Percentiles rank a stretch among this genome's conserved stretches.
These are phyloP conservation scores for Halophytophthora batemanensis DNA, from an alignment of 352 stramenopile species.

Conservation along the genomic window DNA sequence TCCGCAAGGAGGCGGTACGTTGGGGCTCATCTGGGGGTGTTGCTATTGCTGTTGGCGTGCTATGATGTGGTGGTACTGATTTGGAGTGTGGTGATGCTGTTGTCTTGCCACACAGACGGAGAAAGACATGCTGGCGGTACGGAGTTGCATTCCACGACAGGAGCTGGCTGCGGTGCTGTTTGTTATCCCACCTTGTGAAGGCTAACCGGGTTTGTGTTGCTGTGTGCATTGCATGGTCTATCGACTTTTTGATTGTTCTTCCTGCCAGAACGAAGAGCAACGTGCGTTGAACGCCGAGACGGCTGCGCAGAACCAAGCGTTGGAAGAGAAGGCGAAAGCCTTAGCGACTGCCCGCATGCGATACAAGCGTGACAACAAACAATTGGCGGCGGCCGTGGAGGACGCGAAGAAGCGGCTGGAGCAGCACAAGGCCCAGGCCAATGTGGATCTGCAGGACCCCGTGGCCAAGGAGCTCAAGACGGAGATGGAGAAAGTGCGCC, in stretches of 20 bases:
- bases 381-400: conserved; percentile 66
- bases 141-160: background rate
- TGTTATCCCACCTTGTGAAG: conserved; percentile 1
- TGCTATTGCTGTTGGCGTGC: background rate
- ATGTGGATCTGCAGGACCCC: conserved; percentile 68
- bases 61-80: conserved; percentile 2
- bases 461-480: conserved; percentile 79
- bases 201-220: background rate
- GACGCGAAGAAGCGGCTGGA: conserved; percentile 81
- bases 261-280: conserved; percentile 82
- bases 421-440: conserved; percentile 77
- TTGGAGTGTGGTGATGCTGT: conserved; percentile 2
- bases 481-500: conserved; percentile 83
- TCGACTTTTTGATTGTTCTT: conserved; percentile 2
- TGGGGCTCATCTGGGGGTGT: background rate
- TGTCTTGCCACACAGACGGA: conserved; percentile 49
- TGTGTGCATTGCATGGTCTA: background rate
- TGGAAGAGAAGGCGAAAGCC: conserved; percentile 87
- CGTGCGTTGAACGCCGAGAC: conserved; percentile 82
- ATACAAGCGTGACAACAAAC: conserved; percentile 88
- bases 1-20: conserved; percentile 84
- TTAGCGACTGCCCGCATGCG: conserved; percentile 83
- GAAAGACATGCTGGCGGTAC: conserved; percentile 83
- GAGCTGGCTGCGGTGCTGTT: background rate
- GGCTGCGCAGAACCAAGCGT: conserved; percentile 73